Percentiles rank a stretch among this genome's conserved stretches.
phyloP scores from a whole-genome alignment of 73 alveolate genomes.

The Durusdinium trenchii region DNA sequence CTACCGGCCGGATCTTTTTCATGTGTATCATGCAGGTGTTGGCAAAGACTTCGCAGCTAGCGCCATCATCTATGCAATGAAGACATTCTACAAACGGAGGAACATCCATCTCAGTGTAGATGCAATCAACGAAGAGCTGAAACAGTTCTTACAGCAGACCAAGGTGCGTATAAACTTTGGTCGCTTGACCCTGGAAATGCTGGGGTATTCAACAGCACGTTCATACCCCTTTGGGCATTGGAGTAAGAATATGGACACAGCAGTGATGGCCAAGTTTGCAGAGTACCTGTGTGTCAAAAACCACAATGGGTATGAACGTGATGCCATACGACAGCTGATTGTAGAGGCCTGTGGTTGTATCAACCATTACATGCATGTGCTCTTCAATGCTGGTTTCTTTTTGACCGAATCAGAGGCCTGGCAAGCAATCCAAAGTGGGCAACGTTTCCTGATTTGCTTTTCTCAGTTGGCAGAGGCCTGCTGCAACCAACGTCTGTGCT shows the following conservation, averaged over 20 bases:
- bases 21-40: constrained; percentile 11
- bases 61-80: background rate
- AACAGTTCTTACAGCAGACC: background rate
- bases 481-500: background rate
- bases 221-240: constrained; percentile 37
- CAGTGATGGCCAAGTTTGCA: background rate
- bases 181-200: background rate
- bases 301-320: background rate
- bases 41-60: constrained; percentile 33
- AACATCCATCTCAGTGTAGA: background rate
- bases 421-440: background rate
- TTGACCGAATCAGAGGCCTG: background rate
- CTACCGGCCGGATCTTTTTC: constrained; percentile 25
- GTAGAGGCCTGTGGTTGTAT: background rate
- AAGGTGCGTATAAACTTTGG: background rate
- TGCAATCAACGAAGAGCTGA: background rate
- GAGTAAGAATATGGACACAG: constrained; percentile 46
- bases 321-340: background rate
- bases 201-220: background rate
- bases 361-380: background rate
- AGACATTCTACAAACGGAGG: background rate
- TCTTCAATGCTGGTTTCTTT: background rate
- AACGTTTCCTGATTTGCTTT: background rate
- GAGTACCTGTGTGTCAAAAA: background rate
- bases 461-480: background rate